Conservation (phyloP, 371 early-diverging fungal species). For the Syncephalastrum monosporum region DNA sequence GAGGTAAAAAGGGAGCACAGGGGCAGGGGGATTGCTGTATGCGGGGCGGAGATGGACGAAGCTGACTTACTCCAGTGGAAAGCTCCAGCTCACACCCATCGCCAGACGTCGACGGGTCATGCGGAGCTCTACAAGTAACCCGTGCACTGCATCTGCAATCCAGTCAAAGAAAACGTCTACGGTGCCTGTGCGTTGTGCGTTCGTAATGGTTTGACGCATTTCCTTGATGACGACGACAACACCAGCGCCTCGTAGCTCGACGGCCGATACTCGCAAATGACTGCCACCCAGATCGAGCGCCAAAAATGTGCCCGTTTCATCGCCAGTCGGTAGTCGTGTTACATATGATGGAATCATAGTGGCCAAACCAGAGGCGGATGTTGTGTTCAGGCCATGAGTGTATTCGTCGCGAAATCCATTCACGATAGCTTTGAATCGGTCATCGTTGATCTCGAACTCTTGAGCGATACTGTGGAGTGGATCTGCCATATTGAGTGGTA, state of each 20-base stretch:
- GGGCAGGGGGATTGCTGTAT: background rate
- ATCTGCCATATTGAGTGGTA: background rate
- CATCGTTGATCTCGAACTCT: conserved; percentile 11
- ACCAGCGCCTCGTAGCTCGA: conserved; percentile 73
- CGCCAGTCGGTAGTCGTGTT: conserved; percentile 76
- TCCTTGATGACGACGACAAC: conserved; percentile 63
- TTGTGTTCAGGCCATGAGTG: conserved; percentile 36
- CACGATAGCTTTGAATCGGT: conserved; percentile 48
- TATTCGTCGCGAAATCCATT: conserved; percentile 46
- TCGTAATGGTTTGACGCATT: conserved; percentile 61
- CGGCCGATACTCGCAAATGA: conserved; percentile 85
- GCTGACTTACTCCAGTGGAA: conserved; percentile 48
- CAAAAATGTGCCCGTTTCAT: conserved; percentile 81
- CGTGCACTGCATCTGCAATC: conserved; percentile 68
- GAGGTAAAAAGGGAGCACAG: background rate
- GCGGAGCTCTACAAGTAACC: conserved; percentile 23
- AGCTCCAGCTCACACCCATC: conserved; percentile 52
- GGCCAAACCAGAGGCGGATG: conserved; percentile 44
- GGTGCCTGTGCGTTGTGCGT: conserved; percentile 56
- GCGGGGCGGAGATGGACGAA: background rate
- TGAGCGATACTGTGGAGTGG: conserved; percentile 2
- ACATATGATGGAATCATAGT: conserved; percentile 87
- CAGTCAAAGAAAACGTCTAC: conserved; percentile 85
- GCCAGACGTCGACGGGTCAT: conserved; percentile 36
- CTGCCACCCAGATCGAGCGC: conserved; percentile 94